Conservation (phyloP, 176 grass and related monocot species). For the Thalia dealbata region DNA sequence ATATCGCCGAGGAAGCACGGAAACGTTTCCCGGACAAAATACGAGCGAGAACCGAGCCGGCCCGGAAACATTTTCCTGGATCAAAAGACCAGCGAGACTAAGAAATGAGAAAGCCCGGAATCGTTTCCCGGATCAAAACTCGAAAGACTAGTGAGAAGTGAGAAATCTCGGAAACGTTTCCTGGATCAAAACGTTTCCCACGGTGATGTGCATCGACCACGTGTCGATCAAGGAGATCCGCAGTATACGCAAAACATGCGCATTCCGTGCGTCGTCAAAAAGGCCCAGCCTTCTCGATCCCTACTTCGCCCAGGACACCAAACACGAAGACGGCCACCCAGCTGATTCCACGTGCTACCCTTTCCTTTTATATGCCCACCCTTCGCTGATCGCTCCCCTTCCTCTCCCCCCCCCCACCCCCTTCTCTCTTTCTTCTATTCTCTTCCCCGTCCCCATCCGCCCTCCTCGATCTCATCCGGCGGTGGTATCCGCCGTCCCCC, state of each 20-base stretch:
- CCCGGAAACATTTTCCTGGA: too few relatives aligned
- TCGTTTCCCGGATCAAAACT: too few relatives aligned
- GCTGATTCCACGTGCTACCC: not conserved
- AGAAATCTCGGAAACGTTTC: not conserved
- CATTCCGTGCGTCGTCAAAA: not conserved
- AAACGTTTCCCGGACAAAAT: too few relatives aligned
- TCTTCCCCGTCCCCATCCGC: too few relatives aligned
- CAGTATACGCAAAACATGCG: slow-evolving; percentile 9
- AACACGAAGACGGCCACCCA: not conserved
- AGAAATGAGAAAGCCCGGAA: too few relatives aligned
- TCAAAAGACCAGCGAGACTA: too few relatives aligned
- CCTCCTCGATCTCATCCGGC: not conserved
- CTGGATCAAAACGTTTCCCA: not conserved
- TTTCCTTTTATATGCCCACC: not conserved
- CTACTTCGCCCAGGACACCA: not conserved
- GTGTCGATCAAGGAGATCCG: not conserved
- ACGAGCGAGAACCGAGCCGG: too few relatives aligned
- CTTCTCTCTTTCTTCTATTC: not conserved
- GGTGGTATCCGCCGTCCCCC: not conserved
- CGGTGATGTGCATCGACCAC: not conserved
- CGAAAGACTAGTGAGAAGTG: too few relatives aligned
- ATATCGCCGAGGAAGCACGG: too few relatives aligned
- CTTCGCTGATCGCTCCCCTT: not conserved
- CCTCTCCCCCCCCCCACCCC: too few relatives aligned
- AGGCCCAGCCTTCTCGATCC: not conserved